A percentile compares a stretch with the other conserved stretches of the same genome.
Conservation (phyloP, 108 stramenopile species). For the Skeletonema menzelii region DNA sequence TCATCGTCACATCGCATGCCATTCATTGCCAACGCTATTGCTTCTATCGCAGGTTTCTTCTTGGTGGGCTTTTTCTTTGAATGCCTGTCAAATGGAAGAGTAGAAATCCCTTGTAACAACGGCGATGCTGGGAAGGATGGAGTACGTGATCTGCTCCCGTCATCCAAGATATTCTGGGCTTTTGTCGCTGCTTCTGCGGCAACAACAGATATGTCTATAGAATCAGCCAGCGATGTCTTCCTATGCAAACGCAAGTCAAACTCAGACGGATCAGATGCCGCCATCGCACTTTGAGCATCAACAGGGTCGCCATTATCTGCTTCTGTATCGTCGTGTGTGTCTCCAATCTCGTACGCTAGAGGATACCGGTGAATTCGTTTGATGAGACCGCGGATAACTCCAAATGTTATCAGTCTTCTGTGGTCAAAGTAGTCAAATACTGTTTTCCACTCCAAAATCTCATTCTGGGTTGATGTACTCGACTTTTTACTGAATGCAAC, state of each 20-base stretch:
- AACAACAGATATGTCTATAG: neutral
- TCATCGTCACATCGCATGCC: conserved; percentile 83
- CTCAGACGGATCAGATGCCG: conserved; percentile 7
- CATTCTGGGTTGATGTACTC: neutral
- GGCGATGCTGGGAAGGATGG: conserved; percentile 6
- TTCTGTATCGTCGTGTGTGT: neutral
- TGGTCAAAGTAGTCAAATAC: conserved; percentile 80
- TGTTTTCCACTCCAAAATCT: conserved; percentile 59
- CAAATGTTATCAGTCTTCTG: conserved; percentile 85
- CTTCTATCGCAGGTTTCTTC: conserved; percentile 22
- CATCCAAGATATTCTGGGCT: conserved; percentile 2
- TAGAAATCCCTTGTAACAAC: neutral
- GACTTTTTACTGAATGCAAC: conserved; percentile 1
- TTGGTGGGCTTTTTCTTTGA: conserved; percentile 12
- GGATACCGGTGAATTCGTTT: conserved; percentile 83
- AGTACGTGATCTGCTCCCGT: neutral
- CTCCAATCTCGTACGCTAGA: conserved; percentile 40
- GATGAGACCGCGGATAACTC: conserved; percentile 79
- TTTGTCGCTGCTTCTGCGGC: conserved; percentile 17
- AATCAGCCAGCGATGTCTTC: neutral
- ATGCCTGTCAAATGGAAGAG: neutral
- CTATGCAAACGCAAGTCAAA: neutral
- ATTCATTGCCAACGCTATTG: conserved; percentile 66
- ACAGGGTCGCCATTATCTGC: conserved; percentile 1
- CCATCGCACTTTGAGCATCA: conserved; percentile 46